Base-by-base conservation (phyloP, 805 yeast genomes). In the Candida gorgasii region DNA sequence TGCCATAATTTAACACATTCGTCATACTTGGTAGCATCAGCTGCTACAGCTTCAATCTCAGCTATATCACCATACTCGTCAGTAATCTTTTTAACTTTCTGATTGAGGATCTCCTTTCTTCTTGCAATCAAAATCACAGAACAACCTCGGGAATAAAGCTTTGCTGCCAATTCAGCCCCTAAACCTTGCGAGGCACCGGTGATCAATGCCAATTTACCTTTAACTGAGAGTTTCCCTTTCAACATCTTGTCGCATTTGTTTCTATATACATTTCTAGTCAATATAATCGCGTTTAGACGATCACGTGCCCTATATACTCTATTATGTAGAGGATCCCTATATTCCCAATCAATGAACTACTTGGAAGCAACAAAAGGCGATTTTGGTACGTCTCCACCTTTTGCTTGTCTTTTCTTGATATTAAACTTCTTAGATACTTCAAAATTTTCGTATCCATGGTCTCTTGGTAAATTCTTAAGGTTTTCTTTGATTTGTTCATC, bases 131-230 rank as follows among this genome's bases (percentile, higher is more conserved):
- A 63, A 1, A 85, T 67, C 1, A 90, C 86, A 40, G 78, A 74
- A 27, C 89, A 85, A 3, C 84, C 82, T 14, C 58, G 52, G 2
- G 69, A 46, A 43, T 73, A 78, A 35, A 83, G 66, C 42, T 76
- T 71, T 31, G 68, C 66, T 0, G 95, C 96, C 43, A 92, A 62
- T 28, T 84, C 86, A 3, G 81, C 81, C 0, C 99, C 99, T 1
- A 92, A 69, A 0, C 99, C 99, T 57, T 92, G 99, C 0, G 97
- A 89, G 0, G 89, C 98, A 3, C 99, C 99, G 0, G 96, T 79
- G n/a, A 92, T 74, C 13, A 92, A 73, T 2, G 84, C 89, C 1
- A 77, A 58, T 56, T 75, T 77, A 19, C 76, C 75, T 39, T 73
- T 67, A 8, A 77, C 61, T 27, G 55, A 48, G 39, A 69, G 31